Evolutionary conservation across 2,329 filamentous ascomycete genomes (phyloP), one percentile per base, ranked within the genome.

Genomic region (Calycina marina): DNA sequence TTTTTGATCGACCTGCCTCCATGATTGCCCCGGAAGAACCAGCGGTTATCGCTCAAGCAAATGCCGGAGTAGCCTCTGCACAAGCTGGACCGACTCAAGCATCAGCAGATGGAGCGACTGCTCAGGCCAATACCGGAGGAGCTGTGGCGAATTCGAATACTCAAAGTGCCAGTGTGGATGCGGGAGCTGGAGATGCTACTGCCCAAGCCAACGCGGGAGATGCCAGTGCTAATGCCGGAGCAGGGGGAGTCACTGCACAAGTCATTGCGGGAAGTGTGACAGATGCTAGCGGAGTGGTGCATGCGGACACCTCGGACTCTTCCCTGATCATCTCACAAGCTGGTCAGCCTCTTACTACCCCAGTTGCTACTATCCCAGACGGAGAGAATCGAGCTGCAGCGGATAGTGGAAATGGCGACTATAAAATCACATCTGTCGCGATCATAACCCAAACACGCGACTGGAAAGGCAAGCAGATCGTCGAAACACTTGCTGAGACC

Each of bases 231-330:
- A n/a, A n/a, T n/a, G n/a, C n/a, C n/a, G n/a, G 8, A 22, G n/a
- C n/a, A 22, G 20, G 8, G 20, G 20, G 8, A 22, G 20, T 34
- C 11, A 15, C 28, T 9, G 31, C 34, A 12, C 25, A 36, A 12
- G 22, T 34, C n/a, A 36, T 36, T 17, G 32, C 28, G 14, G n/a
- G 32, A 25, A n/a, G 32, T 15, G 27, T 36, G 18, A 36, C 18
- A 10, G 9, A 27, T 6, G 22, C 31, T 12, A 14, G 9, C 10
- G 14, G 20, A 22, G 6, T 6, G 20, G 20, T 6, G 6, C n/a
- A 27, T 13, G 31, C 28, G 18, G 28, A 36, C 12, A 31, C 25
- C 10, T 16, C 29, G 14, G n/a, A 18, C 14, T 32, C 22, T 10
- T 32, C 30, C 12, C 22, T 27, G 8, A 36, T 25, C 17, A 32